Base-by-base conservation (phyloP, 2,329 filamentous ascomycete species). In the Colletotrichum australisinense region DNA sequence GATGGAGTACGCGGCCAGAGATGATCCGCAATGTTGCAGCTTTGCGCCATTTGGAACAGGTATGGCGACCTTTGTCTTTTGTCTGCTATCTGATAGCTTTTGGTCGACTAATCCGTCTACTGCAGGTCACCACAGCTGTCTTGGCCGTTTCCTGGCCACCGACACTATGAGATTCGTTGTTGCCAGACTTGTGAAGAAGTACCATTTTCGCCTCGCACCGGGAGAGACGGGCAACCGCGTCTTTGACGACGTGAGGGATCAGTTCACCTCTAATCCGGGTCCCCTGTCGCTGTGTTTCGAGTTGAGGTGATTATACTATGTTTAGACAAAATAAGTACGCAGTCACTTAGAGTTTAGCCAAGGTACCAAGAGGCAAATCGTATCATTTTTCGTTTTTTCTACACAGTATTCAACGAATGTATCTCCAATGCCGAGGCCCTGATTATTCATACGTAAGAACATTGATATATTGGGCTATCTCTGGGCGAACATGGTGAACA, bases 1-100 rank as follows among this genome's bases (percentile, higher is more conserved):
- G 83, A 30, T 85, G 82, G 81, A 82, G 78, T 2, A 77, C 77
- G 4, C 73, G 68, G 16, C 78, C 77, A 2, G 79, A 84, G 9
- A 71, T 84, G 69, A 75, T 81, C n/a, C 78, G 76, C 26, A 78
- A 84, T 63, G 66, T 73, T 28, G 75, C 77, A 1, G 81, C 79
- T 1, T 78, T 66, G 69, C 69, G 1, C 83, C 83, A 0, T 84
- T 83, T 59, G 78, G 78, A 1, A 80, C 76, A n/a, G 80, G 80
- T 78, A 72, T 26, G 46, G 56, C 35, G 16, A 22, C 56, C 32
- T 5, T 26, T 16, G n/a, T 28, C 24, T 4, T 5, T 22, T 14
- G 4, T 22, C 24, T 56, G 11, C 26, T 55, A 7, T 26, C 19
- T 30, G 30, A 19, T 46, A 24, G 19, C 22, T n/a, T 19, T 22